Evolutionary conservation across 179 eudicot species (phyloP).

Genomic region (Corrigiola litoralis): DNA sequence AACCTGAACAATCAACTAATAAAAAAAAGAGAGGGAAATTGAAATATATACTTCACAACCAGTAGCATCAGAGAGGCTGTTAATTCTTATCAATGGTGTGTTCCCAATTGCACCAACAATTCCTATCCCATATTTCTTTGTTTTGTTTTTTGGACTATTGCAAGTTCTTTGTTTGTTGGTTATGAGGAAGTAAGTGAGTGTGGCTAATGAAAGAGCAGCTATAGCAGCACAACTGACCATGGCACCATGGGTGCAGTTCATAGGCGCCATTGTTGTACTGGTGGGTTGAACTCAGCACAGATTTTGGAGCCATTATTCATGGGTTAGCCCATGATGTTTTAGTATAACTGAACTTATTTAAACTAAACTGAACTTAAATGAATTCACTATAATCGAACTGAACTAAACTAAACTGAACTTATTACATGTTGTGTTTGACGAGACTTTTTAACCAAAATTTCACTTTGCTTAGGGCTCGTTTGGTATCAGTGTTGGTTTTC

Average conservation of each 20-base stretch:
- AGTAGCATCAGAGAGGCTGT: conserved; percentile 83
- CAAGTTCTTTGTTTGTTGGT: conserved; percentile 15
- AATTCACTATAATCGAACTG: too few species aligned
- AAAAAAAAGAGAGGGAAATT: background rate
- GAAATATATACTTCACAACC: conserved; percentile 77
- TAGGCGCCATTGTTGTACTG: conserved; percentile 35
- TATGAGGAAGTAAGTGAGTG: conserved; percentile 46
- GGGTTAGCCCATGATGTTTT: too few species aligned
- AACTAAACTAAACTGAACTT: too few species aligned
- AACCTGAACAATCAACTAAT: background rate
- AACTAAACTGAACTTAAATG: too few species aligned
- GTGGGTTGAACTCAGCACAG: conserved; percentile 2
- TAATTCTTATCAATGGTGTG: conserved; percentile 82
- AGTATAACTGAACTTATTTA: too few species aligned
- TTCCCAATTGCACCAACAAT: conserved; percentile 77
- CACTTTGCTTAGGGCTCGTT: too few species aligned
- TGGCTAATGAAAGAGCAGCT: conserved; percentile 38
- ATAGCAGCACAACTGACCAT: conserved; percentile 28
- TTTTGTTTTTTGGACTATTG: conserved; percentile 19
- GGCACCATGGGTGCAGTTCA: conserved; percentile 32
- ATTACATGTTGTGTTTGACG: too few species aligned
- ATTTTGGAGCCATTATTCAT: background rate
- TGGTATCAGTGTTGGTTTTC: too few species aligned
- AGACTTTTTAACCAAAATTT: too few species aligned
- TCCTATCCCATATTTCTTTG: conserved; percentile 41